phyloP scores from a whole-genome alignment of 1,139 yeast species.

The Candida dubliniensis region DNA sequence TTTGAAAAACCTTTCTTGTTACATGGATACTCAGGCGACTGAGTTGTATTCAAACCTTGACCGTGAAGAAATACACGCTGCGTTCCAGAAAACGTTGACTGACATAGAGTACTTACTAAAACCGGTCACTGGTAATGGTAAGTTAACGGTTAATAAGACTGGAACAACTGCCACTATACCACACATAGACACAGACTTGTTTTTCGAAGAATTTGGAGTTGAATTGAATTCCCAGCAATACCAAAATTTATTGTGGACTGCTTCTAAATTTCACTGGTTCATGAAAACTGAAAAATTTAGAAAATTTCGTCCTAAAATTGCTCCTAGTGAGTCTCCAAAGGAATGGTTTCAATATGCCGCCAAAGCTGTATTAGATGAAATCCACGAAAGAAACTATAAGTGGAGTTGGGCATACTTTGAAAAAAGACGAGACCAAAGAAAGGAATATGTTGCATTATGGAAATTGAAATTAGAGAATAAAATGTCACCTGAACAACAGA shows the following conservation, averaged over 20 bases:
- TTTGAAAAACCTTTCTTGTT: constrained; percentile 71
- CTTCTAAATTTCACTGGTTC: constrained; percentile 79
- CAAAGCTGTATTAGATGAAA: constrained; percentile 67
- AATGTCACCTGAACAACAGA: constrained; percentile 35
- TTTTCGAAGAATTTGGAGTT: constrained; percentile 85
- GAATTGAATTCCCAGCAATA: constrained; percentile 86
- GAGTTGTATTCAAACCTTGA: constrained; percentile 46
- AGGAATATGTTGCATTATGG: constrained; percentile 69
- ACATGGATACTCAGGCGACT: constrained; percentile 76
- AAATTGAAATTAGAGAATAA: constrained; percentile 46
- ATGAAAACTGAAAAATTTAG: constrained; percentile 75
- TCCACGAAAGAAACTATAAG: constrained; percentile 73
- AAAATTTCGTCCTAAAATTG: constrained; percentile 60
- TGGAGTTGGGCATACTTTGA: constrained; percentile 90
- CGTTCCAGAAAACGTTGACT: constrained; percentile 30
- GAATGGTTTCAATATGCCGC: constrained; percentile 87
- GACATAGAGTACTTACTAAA: constrained; percentile 67
- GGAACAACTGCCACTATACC: constrained; percentile 73
- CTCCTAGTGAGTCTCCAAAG: constrained; percentile 66
- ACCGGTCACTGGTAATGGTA: constrained; percentile 90
- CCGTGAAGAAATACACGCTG: constrained; percentile 40
- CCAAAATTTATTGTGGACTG: constrained; percentile 75
- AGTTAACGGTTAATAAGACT: constrained; percentile 72
- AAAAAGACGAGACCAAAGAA: constrained; percentile 70
- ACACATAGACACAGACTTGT: constrained; percentile 70